A percentile compares a stretch with the other conserved stretches of the same genome.
These are phyloP conservation scores for Begonia masoniana DNA, from an alignment of 306 rosid genomes.

Conservation along the genomic window DNA sequence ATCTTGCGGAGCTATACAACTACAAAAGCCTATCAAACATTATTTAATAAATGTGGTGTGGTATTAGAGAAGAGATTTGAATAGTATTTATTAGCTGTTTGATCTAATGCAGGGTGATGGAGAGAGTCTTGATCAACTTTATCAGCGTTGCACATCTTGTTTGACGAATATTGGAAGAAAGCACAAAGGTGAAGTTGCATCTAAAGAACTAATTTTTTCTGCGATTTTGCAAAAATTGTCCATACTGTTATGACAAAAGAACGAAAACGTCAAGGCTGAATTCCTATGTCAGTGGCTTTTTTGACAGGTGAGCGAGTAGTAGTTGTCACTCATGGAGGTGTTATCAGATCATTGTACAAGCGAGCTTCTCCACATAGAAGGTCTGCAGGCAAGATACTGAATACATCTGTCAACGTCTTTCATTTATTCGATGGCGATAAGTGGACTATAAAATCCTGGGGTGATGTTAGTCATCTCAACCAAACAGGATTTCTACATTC, in stretches of 20 bases:
- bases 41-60: too few species aligned
- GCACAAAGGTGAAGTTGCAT: constrained; percentile 47
- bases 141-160: constrained; percentile 57
- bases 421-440: constrained; percentile 44
- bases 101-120: constrained; percentile 69
- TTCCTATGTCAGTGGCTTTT: constrained; percentile 6
- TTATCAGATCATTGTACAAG: constrained; percentile 41
- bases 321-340: constrained; percentile 68
- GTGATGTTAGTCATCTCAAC: constrained; percentile 68
- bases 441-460: constrained; percentile 55
- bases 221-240: too few species aligned
- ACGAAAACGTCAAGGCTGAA: constrained; percentile 1
- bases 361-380: constrained; percentile 36
- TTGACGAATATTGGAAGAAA: constrained; percentile 47
- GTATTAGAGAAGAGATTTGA: too few species aligned
- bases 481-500: constrained; percentile 46
- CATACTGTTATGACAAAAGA: too few species aligned
- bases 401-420: constrained; percentile 57
- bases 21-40: too few species aligned
- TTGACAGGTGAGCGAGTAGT: constrained; percentile 57
- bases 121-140: constrained; percentile 74
- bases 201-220: background rate
- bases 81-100: too few species aligned
- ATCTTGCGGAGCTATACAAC: too few species aligned
- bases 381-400: constrained; percentile 39